Conservation (phyloP, 1,284 basidiomycete species). For the Microbotryum violaceum region DNA sequence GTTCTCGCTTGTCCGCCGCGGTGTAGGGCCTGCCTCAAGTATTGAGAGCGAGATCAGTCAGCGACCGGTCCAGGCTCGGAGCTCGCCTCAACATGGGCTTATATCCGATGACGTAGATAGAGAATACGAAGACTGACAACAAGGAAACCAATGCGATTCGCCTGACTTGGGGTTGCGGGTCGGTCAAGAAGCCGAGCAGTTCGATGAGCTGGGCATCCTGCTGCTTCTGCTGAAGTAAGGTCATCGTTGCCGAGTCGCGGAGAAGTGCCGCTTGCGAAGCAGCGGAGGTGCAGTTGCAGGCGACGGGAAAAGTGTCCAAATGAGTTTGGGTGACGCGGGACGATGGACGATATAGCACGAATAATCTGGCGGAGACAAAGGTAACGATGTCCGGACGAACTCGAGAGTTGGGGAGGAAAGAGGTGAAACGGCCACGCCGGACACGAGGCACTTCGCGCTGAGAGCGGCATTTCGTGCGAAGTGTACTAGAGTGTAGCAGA, state of each 20-base stretch:
- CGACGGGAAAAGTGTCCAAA: not conserved
- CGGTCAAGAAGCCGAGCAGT: constrained; percentile 25
- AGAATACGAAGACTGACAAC: constrained; percentile 11
- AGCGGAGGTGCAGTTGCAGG: no score
- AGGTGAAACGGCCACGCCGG: no score
- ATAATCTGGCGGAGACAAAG: no score
- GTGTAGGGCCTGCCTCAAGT: constrained; percentile 24
- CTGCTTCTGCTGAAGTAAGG: not conserved
- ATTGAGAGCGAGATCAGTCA: not conserved
- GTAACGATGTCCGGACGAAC: no score
- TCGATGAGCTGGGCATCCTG: constrained; percentile 23
- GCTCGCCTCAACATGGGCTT: not conserved
- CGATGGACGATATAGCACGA: not conserved
- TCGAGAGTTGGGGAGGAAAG: no score
- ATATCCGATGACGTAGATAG: not conserved
- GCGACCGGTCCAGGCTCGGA: not conserved
- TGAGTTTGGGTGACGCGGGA: not conserved
- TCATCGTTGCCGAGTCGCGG: not conserved
- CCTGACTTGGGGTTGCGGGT: constrained; percentile 23
- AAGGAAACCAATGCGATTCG: constrained; percentile 28
- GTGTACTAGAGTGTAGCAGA: no score
- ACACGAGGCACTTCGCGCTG: no score
- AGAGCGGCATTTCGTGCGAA: no score
- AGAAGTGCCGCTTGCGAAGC: no score
- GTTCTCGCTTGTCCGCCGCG: constrained; percentile 18